phyloP scores from a whole-genome alignment of 208 protist genomes.

The Trichomonas tenax region DNA sequence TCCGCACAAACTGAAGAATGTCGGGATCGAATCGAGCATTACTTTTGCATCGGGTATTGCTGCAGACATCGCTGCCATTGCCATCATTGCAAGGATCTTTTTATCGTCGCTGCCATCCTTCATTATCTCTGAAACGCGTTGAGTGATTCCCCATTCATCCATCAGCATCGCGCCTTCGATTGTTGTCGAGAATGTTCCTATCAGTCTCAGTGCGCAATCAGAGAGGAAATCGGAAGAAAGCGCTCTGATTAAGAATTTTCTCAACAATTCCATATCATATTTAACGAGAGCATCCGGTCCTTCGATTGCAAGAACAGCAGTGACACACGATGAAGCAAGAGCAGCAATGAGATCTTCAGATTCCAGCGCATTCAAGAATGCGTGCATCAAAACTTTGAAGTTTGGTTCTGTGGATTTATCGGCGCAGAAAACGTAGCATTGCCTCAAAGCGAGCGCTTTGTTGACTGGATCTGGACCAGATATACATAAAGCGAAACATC shows the following conservation, averaged over 20 bases:
- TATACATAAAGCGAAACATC: background rate
- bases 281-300: background rate
- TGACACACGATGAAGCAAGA: background rate
- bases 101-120: background rate
- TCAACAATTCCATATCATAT: background rate
- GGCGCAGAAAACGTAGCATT: background rate
- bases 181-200: background rate
- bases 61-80: background rate
- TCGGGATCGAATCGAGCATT: background rate
- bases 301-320: background rate
- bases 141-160: background rate
- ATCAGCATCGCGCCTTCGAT: background rate
- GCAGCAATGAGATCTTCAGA: too few relatives aligned
- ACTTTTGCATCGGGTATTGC: background rate
- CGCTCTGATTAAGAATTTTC: background rate
- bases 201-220: background rate
- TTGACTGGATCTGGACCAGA: background rate
- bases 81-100: background rate
- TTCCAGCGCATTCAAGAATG: background rate
- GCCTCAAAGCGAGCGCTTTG: background rate
- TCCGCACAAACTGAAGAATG: background rate
- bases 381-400: background rate
- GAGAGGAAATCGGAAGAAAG: background rate
- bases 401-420: background rate
- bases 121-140: background rate